phyloP scores from a whole-genome alignment of 176 grass and related monocot species.

The Hyparrhenia diplandra region DNA sequence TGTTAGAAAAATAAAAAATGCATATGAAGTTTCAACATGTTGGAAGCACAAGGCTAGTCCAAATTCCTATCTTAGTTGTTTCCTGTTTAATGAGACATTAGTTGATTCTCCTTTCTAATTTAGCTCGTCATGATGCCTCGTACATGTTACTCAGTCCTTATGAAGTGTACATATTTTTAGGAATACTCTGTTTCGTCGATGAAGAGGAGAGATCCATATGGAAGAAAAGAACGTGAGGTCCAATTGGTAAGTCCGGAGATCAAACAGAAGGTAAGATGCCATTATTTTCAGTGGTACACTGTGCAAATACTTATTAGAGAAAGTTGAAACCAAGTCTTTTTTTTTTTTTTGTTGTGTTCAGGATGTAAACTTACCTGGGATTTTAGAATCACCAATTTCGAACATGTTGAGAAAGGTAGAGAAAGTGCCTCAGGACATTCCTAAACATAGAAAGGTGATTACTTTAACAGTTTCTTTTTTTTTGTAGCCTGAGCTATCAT shows the following conservation, averaged over 20 bases:
- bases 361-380: conserved; percentile 70
- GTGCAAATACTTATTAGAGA: not conserved
- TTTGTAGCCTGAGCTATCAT: not conserved
- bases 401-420: conserved; percentile 79
- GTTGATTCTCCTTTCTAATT: conserved; percentile 26
- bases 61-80: not conserved
- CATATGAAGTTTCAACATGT: conserved; percentile 10
- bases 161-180: conserved; percentile 17
- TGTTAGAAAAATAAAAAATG: conserved; percentile 14
- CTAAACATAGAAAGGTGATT: conserved; percentile 79
- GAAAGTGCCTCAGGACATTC: conserved; percentile 49
- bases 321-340: not conserved
- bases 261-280: conserved; percentile 69
- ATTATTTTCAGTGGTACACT: not conserved
- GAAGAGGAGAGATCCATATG: conserved; percentile 69
- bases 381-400: conserved; percentile 67
- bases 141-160: conserved; percentile 9
- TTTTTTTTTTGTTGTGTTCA: conserved; percentile 38
- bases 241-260: conserved; percentile 59
- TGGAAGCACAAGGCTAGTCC: conserved; percentile 16
- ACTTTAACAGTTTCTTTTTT: not conserved
- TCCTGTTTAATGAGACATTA: conserved; percentile 11
- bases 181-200: conserved; percentile 78
- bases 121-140: not conserved
- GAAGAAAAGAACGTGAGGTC: conserved; percentile 67